Conservation (phyloP, 2,329 filamentous ascomycete genomes). For the Sporothrix inflata region DNA sequence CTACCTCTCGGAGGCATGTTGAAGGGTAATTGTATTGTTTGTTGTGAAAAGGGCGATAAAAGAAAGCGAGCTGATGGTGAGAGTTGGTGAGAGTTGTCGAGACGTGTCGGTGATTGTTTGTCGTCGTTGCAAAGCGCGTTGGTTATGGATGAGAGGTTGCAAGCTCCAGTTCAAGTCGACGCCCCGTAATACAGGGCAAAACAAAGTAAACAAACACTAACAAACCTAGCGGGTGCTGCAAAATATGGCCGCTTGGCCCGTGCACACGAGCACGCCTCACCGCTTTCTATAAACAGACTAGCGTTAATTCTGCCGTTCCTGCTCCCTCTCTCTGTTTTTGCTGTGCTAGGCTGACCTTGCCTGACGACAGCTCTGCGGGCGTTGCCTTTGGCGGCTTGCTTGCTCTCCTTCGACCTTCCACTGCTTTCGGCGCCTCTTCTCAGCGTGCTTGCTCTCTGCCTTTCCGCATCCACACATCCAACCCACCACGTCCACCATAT, state of each 20-base stretch:
- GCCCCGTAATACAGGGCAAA: constrained; percentile 19
- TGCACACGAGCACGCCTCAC: constrained; percentile 27
- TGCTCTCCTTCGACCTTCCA: not conserved
- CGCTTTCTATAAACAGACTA: constrained; percentile 28
- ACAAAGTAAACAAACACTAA: constrained; percentile 33
- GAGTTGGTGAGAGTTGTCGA: not conserved
- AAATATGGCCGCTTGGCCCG: constrained; percentile 30
- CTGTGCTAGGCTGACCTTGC: constrained; percentile 33
- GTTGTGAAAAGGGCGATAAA: too few species aligned
- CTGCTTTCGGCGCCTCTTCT: constrained; percentile 17
- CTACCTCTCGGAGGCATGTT: constrained; percentile 52
- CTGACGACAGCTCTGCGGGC: constrained; percentile 35
- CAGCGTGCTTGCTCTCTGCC: not conserved
- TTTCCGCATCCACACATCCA: constrained; percentile 1
- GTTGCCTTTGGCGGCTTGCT: not conserved
- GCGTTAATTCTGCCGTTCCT: constrained; percentile 21
- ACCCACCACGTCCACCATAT: not conserved
- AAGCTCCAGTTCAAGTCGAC: not conserved
- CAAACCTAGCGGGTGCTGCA: constrained; percentile 4
- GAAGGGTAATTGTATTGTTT: constrained; percentile 24
- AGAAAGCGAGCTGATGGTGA: not conserved
- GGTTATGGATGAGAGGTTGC: constrained; percentile 2
- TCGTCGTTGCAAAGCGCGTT: constrained; percentile 14
- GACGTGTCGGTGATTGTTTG: constrained; percentile 8
- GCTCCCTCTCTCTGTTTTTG: constrained; percentile 6